Evolutionary conservation across 441 rosid species (phyloP).

Genomic region (Lepidium campestre): DNA sequence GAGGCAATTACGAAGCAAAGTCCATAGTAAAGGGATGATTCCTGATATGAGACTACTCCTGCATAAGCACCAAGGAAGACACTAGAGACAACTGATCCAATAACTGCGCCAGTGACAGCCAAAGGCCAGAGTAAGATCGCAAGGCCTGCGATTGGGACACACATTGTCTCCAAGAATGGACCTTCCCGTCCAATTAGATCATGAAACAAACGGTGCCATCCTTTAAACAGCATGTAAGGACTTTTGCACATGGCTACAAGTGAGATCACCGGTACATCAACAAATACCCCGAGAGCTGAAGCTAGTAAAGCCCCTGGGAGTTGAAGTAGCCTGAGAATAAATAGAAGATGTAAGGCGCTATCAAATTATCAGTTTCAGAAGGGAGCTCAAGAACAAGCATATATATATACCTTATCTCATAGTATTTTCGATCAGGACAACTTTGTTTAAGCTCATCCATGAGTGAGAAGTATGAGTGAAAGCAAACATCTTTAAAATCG

Average conservation of each 20-base stretch:
- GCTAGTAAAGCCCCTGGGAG: slow-evolving; percentile 66
- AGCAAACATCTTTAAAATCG: slow-evolving; percentile 73
- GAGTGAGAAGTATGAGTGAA: slow-evolving; percentile 63
- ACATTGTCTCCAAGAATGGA: slow-evolving; percentile 94
- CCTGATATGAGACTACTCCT: slow-evolving; percentile 81
- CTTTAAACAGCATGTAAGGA: slow-evolving; percentile 87
- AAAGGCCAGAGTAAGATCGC: slow-evolving; percentile 91
- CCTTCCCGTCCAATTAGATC: slow-evolving; percentile 97
- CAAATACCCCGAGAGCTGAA: slow-evolving; percentile 49
- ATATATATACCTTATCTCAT: slow-evolving; percentile 71
- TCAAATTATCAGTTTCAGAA: not conserved
- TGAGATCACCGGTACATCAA: slow-evolving; percentile 69
- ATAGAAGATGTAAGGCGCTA: not conserved
- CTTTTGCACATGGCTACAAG: slow-evolving; percentile 72
- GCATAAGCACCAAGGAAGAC: slow-evolving; percentile 87
- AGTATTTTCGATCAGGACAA: slow-evolving; percentile 44
- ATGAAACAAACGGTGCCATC: slow-evolving; percentile 89
- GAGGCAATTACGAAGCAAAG: slow-evolving; percentile 75
- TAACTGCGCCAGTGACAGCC: slow-evolving; percentile 81
- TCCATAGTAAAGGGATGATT: slow-evolving; percentile 82
- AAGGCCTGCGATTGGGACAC: slow-evolving; percentile 96
- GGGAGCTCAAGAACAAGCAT: not conserved
- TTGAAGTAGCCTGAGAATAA: slow-evolving; percentile 48
- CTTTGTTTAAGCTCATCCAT: slow-evolving; percentile 61
- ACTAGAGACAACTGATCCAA: slow-evolving; percentile 68